Conservation (phyloP, 164 flowering plant species). For the Platanus orientalis region DNA sequence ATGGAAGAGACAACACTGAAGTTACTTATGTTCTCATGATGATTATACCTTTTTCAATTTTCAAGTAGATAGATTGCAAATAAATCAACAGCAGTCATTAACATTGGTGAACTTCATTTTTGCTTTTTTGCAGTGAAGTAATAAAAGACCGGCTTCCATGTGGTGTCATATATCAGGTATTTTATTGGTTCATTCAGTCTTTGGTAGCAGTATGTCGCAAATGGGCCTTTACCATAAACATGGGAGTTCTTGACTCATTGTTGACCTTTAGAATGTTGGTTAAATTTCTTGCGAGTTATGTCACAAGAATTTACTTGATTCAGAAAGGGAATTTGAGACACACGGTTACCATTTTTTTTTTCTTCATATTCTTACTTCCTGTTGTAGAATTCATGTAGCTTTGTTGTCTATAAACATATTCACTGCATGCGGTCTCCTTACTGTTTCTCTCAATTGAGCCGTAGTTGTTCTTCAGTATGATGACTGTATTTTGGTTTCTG, state of each 20-base stretch:
- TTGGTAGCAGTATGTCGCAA: too few species aligned
- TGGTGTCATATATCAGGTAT: constrained; percentile 79
- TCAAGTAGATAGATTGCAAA: too few species aligned
- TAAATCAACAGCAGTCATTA: too few species aligned
- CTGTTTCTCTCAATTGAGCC: not conserved
- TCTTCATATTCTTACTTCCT: not conserved
- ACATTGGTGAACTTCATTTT: not conserved
- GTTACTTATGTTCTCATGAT: too few species aligned
- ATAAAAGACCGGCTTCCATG: constrained; percentile 60
- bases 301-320: not conserved
- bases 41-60: too few species aligned
- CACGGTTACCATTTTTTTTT: not conserved
- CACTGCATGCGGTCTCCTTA: not conserved
- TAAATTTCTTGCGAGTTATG: not conserved
- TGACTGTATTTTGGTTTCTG: not conserved
- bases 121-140: constrained; percentile 58
- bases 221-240: too few species aligned
- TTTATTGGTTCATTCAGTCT: not conserved
- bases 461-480: not conserved
- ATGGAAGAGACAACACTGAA: too few species aligned
- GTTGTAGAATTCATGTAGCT: not conserved
- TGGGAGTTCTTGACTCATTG: too few species aligned
- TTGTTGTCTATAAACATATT: not conserved
- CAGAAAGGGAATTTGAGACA: not conserved
- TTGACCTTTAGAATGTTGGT: too few species aligned